These are phyloP conservation scores for Cucurbita maxima DNA, from an alignment of 306 rosid genomes.

Conservation along the genomic window DNA sequence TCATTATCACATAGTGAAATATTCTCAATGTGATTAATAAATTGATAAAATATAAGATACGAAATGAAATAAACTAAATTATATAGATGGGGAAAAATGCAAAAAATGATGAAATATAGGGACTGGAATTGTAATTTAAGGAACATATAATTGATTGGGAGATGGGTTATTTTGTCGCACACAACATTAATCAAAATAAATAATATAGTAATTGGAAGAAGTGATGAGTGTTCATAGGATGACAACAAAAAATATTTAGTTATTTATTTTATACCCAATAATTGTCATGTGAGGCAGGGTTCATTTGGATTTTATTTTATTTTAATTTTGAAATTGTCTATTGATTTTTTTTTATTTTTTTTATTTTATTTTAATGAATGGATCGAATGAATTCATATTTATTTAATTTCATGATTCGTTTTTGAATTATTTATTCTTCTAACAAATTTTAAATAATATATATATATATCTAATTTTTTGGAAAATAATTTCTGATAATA, in stretches of 20 bases:
- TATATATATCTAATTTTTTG: too few relatives aligned
- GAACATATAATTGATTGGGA: not conserved
- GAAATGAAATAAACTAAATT: not conserved
- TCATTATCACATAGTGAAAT: not conserved
- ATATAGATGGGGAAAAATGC: not conserved
- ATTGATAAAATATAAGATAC: not conserved
- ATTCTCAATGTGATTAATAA: not conserved
- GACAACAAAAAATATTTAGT: not conserved
- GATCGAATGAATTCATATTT: too few relatives aligned
- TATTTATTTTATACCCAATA: not conserved
- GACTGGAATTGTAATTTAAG: not conserved
- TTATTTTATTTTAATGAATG: too few relatives aligned
- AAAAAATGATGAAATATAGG: not conserved
- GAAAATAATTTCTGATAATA: too few relatives aligned
- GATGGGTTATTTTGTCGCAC: not conserved
- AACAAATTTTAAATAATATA: too few relatives aligned
- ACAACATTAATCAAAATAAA: not conserved
- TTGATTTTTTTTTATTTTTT: too few relatives aligned
- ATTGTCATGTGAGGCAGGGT: not conserved
- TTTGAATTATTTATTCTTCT: too few relatives aligned
- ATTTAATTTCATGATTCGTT: too few relatives aligned
- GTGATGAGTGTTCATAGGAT: not conserved
- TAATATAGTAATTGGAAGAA: not conserved
- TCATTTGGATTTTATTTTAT: not conserved
- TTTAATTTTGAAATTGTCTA: too few relatives aligned